Base-by-base conservation (phyloP, 352 stramenopile species). In the Phytophthora nicotianae region DNA sequence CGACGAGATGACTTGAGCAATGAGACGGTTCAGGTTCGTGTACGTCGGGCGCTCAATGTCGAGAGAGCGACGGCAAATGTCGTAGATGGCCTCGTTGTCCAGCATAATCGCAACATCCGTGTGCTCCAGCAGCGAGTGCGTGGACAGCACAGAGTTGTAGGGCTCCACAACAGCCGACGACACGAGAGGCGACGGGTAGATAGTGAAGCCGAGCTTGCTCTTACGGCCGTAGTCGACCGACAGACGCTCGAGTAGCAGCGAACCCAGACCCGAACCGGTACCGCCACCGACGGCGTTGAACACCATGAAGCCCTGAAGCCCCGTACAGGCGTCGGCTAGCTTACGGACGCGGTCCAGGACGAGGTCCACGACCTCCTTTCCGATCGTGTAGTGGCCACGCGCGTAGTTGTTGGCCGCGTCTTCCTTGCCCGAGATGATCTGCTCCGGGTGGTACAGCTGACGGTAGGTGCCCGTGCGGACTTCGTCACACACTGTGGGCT, bases 401-500 rank as follows among this genome's bases (percentile, higher is more conserved):
- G 95, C 95, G 41, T 88, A 90, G 74, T 91, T 96, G 81, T 96
- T 96, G 27, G 85, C 87, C 1, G 94, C 95, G 72, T 98, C 94
- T 72, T 99, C 96, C 83, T 99, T 99, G 77, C 96, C 97, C 55
- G 87, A 97, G 74, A 99, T 98, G 74, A 99, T 97, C 75, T 99
- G 95, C 68, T 99, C 97, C 7, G 97, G 97, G 73, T 99, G 96
- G 82, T 98, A 99, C 20, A 99, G 75, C 70, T 98, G 89, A 57
- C 91, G 77, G 86, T 98, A 99, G n/a, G 92, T 96, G 62, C 96
- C 96, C 45, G 83, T 91, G 68, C 96, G 92, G 41, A 99, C 93
- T 83, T 99, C 95, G 68, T 99, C 97, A 73, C 95, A 98, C 23
- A 99, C 96, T n/a, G 82, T 98, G 9, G 97, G 97, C 79, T 99